Evolutionary conservation across 345 rosid genomes (phyloP).

Genomic region (Turnera subulata): DNA sequence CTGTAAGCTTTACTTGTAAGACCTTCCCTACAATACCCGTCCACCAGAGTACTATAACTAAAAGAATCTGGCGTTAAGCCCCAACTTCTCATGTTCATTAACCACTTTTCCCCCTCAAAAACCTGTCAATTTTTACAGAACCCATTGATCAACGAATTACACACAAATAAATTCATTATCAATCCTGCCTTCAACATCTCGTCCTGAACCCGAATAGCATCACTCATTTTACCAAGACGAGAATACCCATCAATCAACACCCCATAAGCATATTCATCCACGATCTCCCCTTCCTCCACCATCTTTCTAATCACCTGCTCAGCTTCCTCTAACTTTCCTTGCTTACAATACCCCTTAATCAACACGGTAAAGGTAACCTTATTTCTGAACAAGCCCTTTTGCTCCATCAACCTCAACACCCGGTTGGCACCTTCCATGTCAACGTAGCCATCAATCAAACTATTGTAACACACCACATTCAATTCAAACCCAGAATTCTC

Average conservation of each 20-base stretch:
- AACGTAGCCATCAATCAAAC: slow-evolving; percentile 74
- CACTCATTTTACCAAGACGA: slow-evolving; percentile 46
- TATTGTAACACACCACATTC: slow-evolving; percentile 66
- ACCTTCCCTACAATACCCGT: slow-evolving; percentile 67
- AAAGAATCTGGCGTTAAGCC: slow-evolving; percentile 64
- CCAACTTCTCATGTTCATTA: slow-evolving; percentile 47
- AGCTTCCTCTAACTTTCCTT: slow-evolving; percentile 51
- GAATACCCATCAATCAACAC: slow-evolving; percentile 79
- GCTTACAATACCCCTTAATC: slow-evolving; percentile 61
- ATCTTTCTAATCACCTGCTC: slow-evolving; percentile 41
- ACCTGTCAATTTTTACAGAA: slow-evolving; percentile 63
- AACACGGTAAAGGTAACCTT: slow-evolving; percentile 52
- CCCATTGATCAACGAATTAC: slow-evolving; percentile 74
- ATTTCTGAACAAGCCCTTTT: slow-evolving; percentile 43
- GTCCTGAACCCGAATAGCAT: slow-evolving; percentile 55
- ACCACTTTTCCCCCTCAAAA: slow-evolving; percentile 42
- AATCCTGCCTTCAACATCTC: slow-evolving; percentile 60
- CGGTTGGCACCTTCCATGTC: slow-evolving; percentile 46
- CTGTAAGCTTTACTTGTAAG: slow-evolving; percentile 46
- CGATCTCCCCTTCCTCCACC: slow-evolving; percentile 31
- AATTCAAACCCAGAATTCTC: slow-evolving; percentile 55
- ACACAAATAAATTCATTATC: slow-evolving; percentile 56
- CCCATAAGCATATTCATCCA: slow-evolving; percentile 69
- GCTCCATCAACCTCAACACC: slow-evolving; percentile 46
- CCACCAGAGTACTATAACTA: no score